A percentile compares a stretch with the other conserved stretches of the same genome.
Conservation (phyloP, 2,329 filamentous ascomycete species). For the Sporothrix brasiliensis region DNA sequence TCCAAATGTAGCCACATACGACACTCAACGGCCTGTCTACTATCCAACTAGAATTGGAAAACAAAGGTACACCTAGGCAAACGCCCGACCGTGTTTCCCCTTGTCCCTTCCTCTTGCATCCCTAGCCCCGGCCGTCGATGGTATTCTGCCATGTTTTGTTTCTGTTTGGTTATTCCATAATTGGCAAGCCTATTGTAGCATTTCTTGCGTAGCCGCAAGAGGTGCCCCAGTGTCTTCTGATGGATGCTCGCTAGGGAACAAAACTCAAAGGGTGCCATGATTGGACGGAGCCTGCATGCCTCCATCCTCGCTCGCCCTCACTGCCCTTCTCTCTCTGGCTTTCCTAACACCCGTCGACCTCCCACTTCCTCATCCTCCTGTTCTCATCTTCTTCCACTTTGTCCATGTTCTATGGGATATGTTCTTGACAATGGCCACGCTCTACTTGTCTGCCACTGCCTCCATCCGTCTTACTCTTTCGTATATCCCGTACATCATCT, state of each 20-base stretch:
- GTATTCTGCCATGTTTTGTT: background rate
- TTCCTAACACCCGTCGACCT: conserved; percentile 14
- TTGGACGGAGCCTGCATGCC: background rate
- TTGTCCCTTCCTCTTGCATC: background rate
- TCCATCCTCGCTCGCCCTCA: conserved; percentile 8
- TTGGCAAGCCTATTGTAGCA: background rate
- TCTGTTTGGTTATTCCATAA: background rate
- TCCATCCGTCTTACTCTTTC: background rate
- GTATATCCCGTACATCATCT: background rate
- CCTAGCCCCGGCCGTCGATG: background rate
- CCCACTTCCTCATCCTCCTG: conserved; percentile 8
- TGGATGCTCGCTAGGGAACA: too few species aligned
- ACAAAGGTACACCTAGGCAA: background rate
- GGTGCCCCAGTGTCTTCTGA: background rate
- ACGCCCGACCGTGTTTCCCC: background rate
- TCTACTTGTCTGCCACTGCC: background rate
- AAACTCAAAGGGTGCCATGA: background rate
- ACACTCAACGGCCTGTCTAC: background rate
- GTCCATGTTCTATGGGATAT: background rate
- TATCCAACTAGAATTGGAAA: background rate
- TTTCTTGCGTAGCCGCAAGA: background rate
- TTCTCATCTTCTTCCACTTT: background rate
- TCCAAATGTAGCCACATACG: background rate
- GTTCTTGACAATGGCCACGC: background rate
- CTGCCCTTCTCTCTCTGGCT: background rate